Evolutionary conservation across 768 basidiomycete species (phyloP), one percentile per base, ranked within the genome.

Genomic region (Termitomyces titanicus): DNA sequence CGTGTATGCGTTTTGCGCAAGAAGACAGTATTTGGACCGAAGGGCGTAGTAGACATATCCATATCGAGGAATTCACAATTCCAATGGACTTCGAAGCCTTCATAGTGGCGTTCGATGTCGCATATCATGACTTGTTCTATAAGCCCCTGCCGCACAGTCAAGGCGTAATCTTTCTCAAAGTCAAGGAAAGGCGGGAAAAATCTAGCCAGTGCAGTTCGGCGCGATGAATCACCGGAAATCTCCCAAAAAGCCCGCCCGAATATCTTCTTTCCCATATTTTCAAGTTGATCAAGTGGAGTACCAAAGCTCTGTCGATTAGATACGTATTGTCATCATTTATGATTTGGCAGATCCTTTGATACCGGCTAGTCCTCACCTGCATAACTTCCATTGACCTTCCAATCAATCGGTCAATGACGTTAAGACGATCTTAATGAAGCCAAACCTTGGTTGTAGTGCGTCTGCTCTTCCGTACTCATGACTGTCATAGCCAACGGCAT

Each of bases 51-150:
- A 10, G 52, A 46, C 17, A 56, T 22, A 18, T 56, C 59, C 55
- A 60, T 60, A 31, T 56, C 55, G 15, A 56, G n/a, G 37, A 60
- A 60, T 29, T 60, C 52, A 22, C 51, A 56, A 31, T 56, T 39
- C 59, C 59, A 60, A n/a, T 56, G 59, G 13, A 60, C 59, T 20
- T 56, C 45, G 25, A 56, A 60, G 29, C 48, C 55, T 53, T 60
- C 52, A 33, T n/a, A 56, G n/a, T 60, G 55, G 25, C 59, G 59
- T 39, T 56, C 55, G 34, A 53, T 54, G 43, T 60, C 59, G 7
- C 56, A 20, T 12, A 60, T 53, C 59, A 60, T 60, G 20, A 60
- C 59, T 44, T 60, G 59, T 53, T 60, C 59, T n/a, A 60, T 60
- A 24, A 60, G 46, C 7, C 59, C 59, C 47, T 60, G 59, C n/a